Evolutionary conservation across 345 rosid genomes (phyloP).

Genomic region (Schrenkiella parvula): DNA sequence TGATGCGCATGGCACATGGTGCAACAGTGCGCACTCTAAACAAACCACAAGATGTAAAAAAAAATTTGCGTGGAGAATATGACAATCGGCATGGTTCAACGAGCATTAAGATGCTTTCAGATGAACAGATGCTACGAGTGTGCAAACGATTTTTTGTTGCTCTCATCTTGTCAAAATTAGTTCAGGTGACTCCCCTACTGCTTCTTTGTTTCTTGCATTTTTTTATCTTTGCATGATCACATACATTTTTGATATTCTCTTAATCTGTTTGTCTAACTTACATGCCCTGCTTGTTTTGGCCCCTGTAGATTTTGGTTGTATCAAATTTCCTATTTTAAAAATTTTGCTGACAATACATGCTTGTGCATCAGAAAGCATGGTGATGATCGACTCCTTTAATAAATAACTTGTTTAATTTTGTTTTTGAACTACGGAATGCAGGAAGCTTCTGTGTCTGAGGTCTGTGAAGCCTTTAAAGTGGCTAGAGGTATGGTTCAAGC

Average conservation of each 20-base stretch:
- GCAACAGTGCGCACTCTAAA: slow-evolving; percentile 56
- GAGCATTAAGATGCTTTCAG: slow-evolving; percentile 48
- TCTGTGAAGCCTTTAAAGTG: slow-evolving; percentile 89
- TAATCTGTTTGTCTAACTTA: background rate
- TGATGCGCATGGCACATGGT: slow-evolving; percentile 99
- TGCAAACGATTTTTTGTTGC: slow-evolving; percentile 96
- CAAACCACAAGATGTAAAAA: slow-evolving; percentile 40
- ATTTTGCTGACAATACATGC: background rate
- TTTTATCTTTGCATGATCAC: slow-evolving; percentile 18
- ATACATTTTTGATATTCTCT: slow-evolving; percentile 1
- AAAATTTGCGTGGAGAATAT: slow-evolving; percentile 41
- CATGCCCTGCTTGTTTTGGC: slow-evolving; percentile 7
- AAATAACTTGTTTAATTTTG: background rate
- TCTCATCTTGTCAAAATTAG: slow-evolving; percentile 88
- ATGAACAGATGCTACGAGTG: slow-evolving; percentile 77
- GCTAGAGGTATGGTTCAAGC: slow-evolving; percentile 98
- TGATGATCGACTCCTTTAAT: slow-evolving; percentile 13
- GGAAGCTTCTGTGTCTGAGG: slow-evolving; percentile 89
- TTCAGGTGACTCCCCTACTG: slow-evolving; percentile 54
- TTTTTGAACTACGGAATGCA: slow-evolving; percentile 39
- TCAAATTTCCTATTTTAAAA: background rate
- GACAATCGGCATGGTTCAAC: slow-evolving; percentile 39
- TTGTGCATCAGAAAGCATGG: slow-evolving; percentile 2
- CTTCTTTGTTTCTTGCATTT: background rate
- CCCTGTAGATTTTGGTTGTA: slow-evolving; percentile 4